Base-by-base conservation (phyloP, 371 early-diverging fungal genomes). In the Batrachochytrium dendrobatidis region DNA sequence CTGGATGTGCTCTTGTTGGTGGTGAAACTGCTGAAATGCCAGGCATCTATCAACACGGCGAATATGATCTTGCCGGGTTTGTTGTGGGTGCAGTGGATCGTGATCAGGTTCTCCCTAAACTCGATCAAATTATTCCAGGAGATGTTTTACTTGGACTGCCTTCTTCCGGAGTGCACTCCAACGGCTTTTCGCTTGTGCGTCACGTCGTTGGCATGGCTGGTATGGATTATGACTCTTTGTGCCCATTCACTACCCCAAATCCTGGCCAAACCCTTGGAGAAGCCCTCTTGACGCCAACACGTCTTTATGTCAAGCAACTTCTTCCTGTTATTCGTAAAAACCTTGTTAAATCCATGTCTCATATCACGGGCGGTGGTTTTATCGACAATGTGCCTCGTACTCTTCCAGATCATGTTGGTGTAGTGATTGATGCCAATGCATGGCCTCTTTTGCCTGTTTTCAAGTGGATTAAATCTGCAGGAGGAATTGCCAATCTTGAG, bases 11-110 rank as follows among this genome's bases (percentile, higher is more conserved):
- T 29, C 83, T 98, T 59, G 85, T 98, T 55, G 98, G 98, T 62
- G 97, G 96, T 34, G 98, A 98, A 72, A 98, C 98, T n/a, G 94
- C 98, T 7, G 98, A 98, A 67, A 98, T 98, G 98, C 98, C 98
- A 3, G 93, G 95, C 46, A 77, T 96, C 53, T 98, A 96, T 68
- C 26, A 48, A 20, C 67, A 60, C 26, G 76, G 74, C 18, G 63
- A 61, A 43, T 67, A 67, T 56, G 97, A 98, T 66, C 83, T 93
- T 46, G 98, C 96, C 39, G 98, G 98, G 39, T 98, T 98, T 71
- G 89, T 93, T 5, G 95, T 95, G 8, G 98, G 96, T 60, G 95
- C 94, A n/a, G 96, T 98, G 30, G 89, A 91, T 60, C 87, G 94
- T 35, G 69, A 76, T 55, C 77, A 87, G 70, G 80, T 95, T 30